Evolutionary conservation across 2,329 filamentous ascomycete species (phyloP).

Genomic region (Fusarium sp.): DNA sequence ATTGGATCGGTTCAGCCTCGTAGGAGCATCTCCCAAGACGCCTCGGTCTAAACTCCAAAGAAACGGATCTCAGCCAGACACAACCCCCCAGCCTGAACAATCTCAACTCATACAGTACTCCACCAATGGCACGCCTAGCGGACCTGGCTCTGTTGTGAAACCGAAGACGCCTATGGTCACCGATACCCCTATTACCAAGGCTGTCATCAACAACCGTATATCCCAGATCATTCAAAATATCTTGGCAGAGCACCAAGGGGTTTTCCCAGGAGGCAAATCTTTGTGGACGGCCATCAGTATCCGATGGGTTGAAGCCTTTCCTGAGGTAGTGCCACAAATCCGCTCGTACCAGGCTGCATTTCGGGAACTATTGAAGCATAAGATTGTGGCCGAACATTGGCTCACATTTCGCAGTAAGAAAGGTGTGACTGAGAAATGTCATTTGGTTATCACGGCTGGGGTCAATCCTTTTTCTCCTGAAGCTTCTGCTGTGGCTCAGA

Average conservation of each 20-base stretch:
- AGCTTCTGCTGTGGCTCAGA: conserved; percentile 56
- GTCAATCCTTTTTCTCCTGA: conserved; percentile 55
- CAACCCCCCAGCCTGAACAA: background rate
- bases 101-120: background rate
- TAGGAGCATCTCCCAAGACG: conserved; percentile 18
- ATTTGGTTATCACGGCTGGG: conserved; percentile 55
- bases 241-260: conserved; percentile 51
- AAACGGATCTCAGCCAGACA: background rate
- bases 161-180: conserved; percentile 3
- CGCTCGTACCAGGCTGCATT: conserved; percentile 52
- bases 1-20: conserved; percentile 15
- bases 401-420: conserved; percentile 55
- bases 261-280: conserved; percentile 61
- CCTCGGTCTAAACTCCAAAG: conserved; percentile 12
- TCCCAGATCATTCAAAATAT: conserved; percentile 43
- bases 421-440: conserved; percentile 56
- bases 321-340: conserved; percentile 53
- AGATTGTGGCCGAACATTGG: conserved; percentile 52
- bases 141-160: background rate
- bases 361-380: conserved; percentile 51
- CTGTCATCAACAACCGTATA: conserved; percentile 30
- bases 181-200: conserved; percentile 29
- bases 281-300: conserved; percentile 59
- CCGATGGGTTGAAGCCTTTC: conserved; percentile 56
- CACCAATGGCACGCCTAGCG: background rate